phyloP scores from a whole-genome alignment of 2,329 filamentous ascomycete species.

The Colletotrichum endophyticum region DNA sequence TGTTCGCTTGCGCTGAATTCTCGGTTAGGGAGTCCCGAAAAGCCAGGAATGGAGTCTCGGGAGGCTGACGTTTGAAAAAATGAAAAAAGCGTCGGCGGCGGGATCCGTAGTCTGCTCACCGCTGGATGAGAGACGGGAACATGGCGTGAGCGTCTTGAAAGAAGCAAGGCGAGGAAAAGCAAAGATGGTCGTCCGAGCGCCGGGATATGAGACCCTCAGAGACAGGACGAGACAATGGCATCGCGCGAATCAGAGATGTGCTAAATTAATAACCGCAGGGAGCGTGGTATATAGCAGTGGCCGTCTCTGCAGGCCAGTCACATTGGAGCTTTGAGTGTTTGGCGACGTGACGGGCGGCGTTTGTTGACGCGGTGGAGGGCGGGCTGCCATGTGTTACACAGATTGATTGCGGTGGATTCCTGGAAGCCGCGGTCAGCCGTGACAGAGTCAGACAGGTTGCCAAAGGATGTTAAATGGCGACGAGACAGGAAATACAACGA shows the following conservation, averaged over 20 bases:
- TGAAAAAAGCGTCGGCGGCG: background rate
- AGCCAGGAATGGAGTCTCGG: conserved; percentile 5
- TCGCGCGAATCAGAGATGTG: background rate
- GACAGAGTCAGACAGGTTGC: conserved; percentile 9
- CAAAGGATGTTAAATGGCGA: background rate
- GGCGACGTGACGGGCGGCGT: background rate
- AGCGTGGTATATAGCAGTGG: background rate
- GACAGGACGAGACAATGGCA: conserved; percentile 14
- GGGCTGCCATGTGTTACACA: background rate
- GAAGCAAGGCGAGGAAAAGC: conserved; percentile 15
- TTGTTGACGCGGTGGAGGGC: conserved; percentile 3
- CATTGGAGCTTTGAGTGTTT: background rate
- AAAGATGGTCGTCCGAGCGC: conserved; percentile 6
- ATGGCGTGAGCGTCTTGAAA: conserved; percentile 11
- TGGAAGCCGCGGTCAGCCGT: background rate
- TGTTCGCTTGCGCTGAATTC: background rate
- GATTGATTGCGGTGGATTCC: conserved; percentile 15
- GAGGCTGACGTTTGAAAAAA: background rate
- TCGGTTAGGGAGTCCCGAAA: background rate
- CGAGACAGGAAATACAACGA: background rate
- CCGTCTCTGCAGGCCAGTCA: background rate
- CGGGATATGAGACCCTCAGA: conserved; percentile 8
- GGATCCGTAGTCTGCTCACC: conserved; percentile 1
- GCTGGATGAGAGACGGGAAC: conserved; percentile 6
- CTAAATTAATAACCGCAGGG: conserved; percentile 8